Conservation (phyloP, 1,284 basidiomycete species). For the Sanghuangporus weigelae region DNA sequence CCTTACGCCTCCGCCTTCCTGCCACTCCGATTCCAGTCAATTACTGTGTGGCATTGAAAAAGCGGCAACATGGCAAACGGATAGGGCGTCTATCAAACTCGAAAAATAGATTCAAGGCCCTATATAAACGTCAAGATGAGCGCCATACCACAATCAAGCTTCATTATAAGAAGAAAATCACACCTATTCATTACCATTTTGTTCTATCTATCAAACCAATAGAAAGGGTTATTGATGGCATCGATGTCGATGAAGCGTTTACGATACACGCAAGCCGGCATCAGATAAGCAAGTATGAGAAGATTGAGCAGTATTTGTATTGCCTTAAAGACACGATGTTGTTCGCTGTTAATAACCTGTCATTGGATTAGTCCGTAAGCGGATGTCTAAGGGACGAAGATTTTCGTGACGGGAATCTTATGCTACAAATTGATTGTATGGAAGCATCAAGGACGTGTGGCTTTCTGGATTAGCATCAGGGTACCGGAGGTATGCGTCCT, state of each 20-base stretch:
- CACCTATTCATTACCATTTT: not conserved
- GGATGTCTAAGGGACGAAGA: not conserved
- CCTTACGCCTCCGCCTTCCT: not conserved
- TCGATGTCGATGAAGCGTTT: not conserved
- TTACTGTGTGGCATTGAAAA: not conserved
- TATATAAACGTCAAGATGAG: too few species aligned
- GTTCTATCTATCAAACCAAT: too few species aligned
- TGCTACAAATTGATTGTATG: not conserved
- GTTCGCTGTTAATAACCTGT: not conserved
- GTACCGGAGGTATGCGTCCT: not conserved
- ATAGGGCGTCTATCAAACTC: not conserved
- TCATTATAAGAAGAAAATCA: not conserved
- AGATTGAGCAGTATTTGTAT: not conserved
- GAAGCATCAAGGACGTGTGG: not conserved
- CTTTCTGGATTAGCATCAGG: not conserved
- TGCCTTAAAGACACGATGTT: not conserved
- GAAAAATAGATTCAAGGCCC: not conserved
- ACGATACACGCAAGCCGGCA: not conserved
- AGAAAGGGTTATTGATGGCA: not conserved
- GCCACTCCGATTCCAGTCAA: not conserved
- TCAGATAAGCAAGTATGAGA: not conserved
- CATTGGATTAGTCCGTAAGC: not conserved
- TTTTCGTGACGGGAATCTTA: not conserved
- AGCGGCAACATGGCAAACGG: not conserved
- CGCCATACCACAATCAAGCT: too few species aligned